Percentiles rank a stretch among this genome's conserved stretches.
Evolutionary conservation across 2,329 filamentous ascomycete genomes (phyloP).

Genomic region (Ophiostoma pallidulum): DNA sequence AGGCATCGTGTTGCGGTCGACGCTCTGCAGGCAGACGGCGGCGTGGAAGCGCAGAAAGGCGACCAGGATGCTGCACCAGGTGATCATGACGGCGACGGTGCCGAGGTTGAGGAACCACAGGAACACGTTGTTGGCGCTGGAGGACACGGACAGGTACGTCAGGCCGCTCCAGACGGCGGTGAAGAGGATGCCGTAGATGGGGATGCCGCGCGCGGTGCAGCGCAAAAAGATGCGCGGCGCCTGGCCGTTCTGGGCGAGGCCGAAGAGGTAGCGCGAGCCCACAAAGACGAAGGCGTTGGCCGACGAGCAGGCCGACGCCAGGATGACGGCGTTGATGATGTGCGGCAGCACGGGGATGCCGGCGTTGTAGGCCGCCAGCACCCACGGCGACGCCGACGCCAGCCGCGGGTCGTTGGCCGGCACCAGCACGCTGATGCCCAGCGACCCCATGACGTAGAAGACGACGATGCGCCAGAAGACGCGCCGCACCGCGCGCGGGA

Average conservation of each 20-base stretch:
- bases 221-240: slow-evolving; percentile 29
- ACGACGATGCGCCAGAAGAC: slow-evolving; percentile 23
- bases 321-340: slow-evolving; percentile 51
- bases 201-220: slow-evolving; percentile 26
- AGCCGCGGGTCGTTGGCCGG: slow-evolving; percentile 24
- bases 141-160: slow-evolving; percentile 31
- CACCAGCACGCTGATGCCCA: slow-evolving; percentile 20
- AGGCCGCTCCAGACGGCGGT: slow-evolving; percentile 27
- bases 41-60: slow-evolving; percentile 61
- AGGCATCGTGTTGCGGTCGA: slow-evolving; percentile 51
- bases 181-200: slow-evolving; percentile 28
- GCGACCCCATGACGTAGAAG: slow-evolving; percentile 24
- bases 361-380: slow-evolving; percentile 43
- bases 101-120: slow-evolving; percentile 35
- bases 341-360: slow-evolving; percentile 42
- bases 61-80: slow-evolving; percentile 44
- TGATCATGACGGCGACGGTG: slow-evolving; percentile 60
- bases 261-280: slow-evolving; percentile 30
- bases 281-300: slow-evolving; percentile 48
- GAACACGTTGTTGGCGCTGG: slow-evolving; percentile 27
- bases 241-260: slow-evolving; percentile 29
- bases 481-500: slow-evolving; percentile 18
- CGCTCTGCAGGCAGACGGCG: slow-evolving; percentile 54
- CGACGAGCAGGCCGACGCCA: slow-evolving; percentile 47
- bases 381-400: slow-evolving; percentile 28